Evolutionary conservation across 495 filamentous ascomycete species (phyloP), one percentile per base, ranked within the genome.

Genomic region (Aspergillus nidulans): DNA sequence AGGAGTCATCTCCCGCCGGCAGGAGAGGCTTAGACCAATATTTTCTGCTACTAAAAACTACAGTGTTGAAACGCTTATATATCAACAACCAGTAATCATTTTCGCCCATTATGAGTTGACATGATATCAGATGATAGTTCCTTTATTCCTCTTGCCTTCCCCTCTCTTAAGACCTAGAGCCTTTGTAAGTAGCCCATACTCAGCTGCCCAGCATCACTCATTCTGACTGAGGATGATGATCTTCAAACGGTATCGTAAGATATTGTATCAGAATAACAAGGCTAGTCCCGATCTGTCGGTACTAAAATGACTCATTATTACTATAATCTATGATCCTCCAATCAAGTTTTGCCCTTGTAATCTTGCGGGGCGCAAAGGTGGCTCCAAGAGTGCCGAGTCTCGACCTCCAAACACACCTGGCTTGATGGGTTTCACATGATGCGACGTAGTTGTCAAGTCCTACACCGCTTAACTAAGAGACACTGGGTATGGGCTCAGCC

Each of bases 51-150:
- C 53, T 49, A 38, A 6, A 34, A 5, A 18, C 53, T 30, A 42
- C 32, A 21, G 1, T 13, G 13, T 6, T 25, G 9, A 19, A 16
- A 24, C 16, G 1, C 15, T 39, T 49, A 49, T 49, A 49, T 49
- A 49, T 12, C 8, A 39, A 18, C 16, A 1, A 34, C 25, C 2
- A 49, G 28, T 16, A 15, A 52, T 57, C 55, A 39, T 40, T 9
- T 0, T 19, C 26, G 15, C 18, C 30, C 40, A 57, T 57, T 3
- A 47, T 57, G 55, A 57, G 55, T 57, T 49, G 40, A 46, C 25
- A 48, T 55, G 52, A 55, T 26, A 9, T 0, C 4, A 2, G 8
- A 51, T 57, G 38, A 56, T 26, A n/a, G n/a, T n/a, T n/a, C n/a
- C n/a, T n/a, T n/a, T n/a, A n/a, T n/a, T n/a, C n/a, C n/a, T n/a